These are phyloP conservation scores for Tricholoma furcatifolium DNA, from an alignment of 768 basidiomycete species.

Conservation along the genomic window DNA sequence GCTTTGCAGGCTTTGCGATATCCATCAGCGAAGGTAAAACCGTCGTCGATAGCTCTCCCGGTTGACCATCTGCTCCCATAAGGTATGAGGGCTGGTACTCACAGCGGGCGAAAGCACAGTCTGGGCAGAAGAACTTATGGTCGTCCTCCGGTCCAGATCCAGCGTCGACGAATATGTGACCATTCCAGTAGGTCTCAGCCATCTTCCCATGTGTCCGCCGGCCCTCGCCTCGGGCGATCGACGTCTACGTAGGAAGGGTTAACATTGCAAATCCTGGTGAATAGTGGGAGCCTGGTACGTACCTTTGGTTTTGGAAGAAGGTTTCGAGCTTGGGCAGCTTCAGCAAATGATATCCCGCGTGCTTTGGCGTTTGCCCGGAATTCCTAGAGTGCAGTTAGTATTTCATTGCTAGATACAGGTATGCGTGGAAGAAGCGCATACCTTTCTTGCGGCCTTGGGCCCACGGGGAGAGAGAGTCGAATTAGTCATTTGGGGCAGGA, in stretches of 20 bases:
- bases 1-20: slow-evolving; percentile 15
- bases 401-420: neutral
- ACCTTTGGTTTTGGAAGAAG: neutral
- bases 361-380: slow-evolving; percentile 1
- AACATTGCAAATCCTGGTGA: neutral
- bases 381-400: neutral
- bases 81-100: neutral
- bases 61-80: neutral
- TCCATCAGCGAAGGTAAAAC: slow-evolving; percentile 9
- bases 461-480: neutral
- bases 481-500: neutral
- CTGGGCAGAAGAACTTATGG: neutral
- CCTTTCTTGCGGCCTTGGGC: neutral
- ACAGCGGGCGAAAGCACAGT: neutral
- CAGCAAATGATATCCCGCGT: neutral
- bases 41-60: neutral
- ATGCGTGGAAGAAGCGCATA: neutral
- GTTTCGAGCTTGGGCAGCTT: neutral
- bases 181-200: slow-evolving; percentile 7
- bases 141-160: neutral
- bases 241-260: neutral
- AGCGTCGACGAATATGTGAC: neutral
- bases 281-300: neutral
- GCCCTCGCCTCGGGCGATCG: slow-evolving; percentile 8
- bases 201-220: slow-evolving; percentile 8